A percentile compares a stretch with the other conserved stretches of the same genome.
phyloP scores from a whole-genome alignment of 192 early-diverging fungal species.

The Pilaira anomala region DNA sequence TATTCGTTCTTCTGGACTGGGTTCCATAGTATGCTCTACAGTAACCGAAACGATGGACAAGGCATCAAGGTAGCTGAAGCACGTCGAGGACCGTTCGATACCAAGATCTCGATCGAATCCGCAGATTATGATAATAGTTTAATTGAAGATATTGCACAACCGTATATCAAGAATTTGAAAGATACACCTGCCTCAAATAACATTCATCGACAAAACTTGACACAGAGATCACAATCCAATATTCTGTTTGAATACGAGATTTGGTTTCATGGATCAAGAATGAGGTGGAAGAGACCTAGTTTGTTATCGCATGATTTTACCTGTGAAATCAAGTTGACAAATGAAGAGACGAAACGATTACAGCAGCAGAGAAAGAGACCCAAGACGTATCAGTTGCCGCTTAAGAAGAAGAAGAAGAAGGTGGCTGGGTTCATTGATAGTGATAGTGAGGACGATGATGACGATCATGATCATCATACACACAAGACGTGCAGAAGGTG shows the following conservation, averaged over 20 bases:
- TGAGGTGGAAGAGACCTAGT: conserved; percentile 34
- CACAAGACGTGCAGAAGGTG: conserved; percentile 9
- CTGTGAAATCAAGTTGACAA: conserved; percentile 25
- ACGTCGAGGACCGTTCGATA: conserved; percentile 28
- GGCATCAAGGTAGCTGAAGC: conserved; percentile 27
- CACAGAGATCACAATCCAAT: conserved; percentile 14
- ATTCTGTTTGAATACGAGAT: conserved; percentile 34
- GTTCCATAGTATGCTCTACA: conserved; percentile 31
- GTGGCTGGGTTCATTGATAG: conserved; percentile 15
- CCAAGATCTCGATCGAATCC: conserved; percentile 25
- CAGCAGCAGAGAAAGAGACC: not conserved
- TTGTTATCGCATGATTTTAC: conserved; percentile 33
- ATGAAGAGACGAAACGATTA: too few relatives aligned
- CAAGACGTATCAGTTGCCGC: not conserved
- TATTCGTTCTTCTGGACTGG: conserved; percentile 33
- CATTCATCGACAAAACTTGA: conserved; percentile 6
- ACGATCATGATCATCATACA: conserved; percentile 10
- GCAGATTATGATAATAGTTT: not conserved
- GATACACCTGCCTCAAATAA: not conserved
- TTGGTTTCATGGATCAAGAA: conserved; percentile 11
- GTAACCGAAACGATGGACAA: not conserved
- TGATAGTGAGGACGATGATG: conserved; percentile 12
- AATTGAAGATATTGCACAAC: not conserved
- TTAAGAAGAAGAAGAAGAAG: not conserved
- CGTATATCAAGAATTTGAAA: not conserved